phyloP scores from a whole-genome alignment of 345 rosid genomes.

The Schrenkiella parvula region DNA sequence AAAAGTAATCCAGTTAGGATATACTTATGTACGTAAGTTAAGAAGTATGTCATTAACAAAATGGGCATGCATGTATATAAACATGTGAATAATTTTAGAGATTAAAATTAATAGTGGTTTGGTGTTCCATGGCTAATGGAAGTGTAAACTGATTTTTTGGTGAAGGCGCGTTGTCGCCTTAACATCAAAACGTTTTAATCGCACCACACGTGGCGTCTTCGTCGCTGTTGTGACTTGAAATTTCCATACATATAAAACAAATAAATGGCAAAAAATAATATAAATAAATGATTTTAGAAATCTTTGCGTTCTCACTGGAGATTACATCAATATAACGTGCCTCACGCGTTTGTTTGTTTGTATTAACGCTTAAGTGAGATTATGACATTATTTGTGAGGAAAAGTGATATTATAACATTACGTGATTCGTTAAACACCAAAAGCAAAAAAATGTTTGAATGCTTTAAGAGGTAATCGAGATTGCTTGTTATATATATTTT shows the following conservation, averaged over 20 bases:
- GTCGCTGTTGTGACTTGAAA: background rate
- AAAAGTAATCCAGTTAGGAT: background rate
- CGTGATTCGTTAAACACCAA: background rate
- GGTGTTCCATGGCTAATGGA: slow-evolving; percentile 19
- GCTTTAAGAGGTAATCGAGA: background rate
- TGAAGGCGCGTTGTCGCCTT: slow-evolving; percentile 16
- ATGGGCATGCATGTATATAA: background rate
- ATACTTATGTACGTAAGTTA: background rate
- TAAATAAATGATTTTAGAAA: background rate
- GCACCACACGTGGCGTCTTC: slow-evolving; percentile 10
- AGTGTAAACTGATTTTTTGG: background rate
- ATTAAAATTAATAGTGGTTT: background rate
- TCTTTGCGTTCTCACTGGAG: background rate
- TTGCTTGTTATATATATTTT: background rate
- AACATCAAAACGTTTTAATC: slow-evolving; percentile 1
- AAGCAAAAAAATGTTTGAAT: background rate
- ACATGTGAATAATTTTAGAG: background rate
- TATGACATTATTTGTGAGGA: background rate
- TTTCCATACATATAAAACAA: background rate
- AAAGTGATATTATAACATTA: background rate
- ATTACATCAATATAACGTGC: background rate
- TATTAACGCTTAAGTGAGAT: slow-evolving; percentile 8
- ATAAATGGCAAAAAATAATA: background rate
- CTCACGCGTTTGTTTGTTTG: background rate
- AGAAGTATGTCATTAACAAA: background rate